Percentiles rank a stretch among this genome's conserved stretches.
phyloP scores from a whole-genome alignment of 1,284 basidiomycete genomes.

The Ganoderma multipileum region DNA sequence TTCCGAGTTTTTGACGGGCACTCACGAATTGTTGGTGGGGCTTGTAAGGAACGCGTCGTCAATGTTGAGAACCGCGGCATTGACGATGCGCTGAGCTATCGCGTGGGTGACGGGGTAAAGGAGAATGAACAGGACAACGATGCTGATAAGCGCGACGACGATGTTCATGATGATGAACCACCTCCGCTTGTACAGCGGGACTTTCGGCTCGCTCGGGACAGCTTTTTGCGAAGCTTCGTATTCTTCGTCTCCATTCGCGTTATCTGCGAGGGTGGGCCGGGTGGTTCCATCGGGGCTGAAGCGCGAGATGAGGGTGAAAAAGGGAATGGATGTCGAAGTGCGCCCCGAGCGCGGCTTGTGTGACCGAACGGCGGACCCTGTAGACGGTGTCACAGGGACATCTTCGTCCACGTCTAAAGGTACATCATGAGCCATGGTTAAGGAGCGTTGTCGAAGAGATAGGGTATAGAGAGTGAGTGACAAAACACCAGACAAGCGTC shows the following conservation, averaged over 20 bases:
- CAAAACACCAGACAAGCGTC: not conserved
- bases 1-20: not conserved
- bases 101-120: constrained; percentile 70
- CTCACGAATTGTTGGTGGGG: constrained; percentile 62
- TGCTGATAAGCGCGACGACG: constrained; percentile 52
- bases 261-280: not conserved
- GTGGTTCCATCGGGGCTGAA: not conserved
- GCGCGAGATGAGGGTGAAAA: not conserved
- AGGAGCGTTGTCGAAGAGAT: not conserved
- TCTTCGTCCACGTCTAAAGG: not conserved
- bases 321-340: not conserved
- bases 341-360: not conserved
- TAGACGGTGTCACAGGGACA: not conserved
- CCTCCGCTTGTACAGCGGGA: constrained; percentile 46
- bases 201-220: constrained; percentile 10
- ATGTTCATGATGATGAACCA: constrained; percentile 54
- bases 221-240: not conserved
- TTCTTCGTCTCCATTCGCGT: not conserved
- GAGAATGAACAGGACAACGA: constrained; percentile 67
- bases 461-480: not conserved
- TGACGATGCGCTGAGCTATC: constrained; percentile 67
- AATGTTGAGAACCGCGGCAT: constrained; percentile 59
- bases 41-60: constrained; percentile 55
- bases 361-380: not conserved
- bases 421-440: not conserved